Conservation (phyloP, 2,329 filamentous ascomycete species). For the Fusarium albosuccineum region DNA sequence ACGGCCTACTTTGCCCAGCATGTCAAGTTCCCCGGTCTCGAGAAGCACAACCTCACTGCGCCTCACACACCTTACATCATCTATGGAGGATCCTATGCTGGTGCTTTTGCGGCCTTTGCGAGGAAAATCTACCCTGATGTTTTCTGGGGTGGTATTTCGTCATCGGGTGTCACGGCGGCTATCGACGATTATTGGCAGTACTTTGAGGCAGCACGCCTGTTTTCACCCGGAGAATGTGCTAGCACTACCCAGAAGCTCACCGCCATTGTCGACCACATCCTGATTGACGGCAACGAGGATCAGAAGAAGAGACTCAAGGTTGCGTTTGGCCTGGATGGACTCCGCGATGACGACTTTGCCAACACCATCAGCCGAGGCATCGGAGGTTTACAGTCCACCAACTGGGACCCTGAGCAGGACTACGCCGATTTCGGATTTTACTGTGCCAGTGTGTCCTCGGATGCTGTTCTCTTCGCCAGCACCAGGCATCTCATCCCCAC, state of each 20-base stretch:
- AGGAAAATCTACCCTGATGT: constrained; percentile 82
- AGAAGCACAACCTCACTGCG: constrained; percentile 75
- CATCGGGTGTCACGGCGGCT: constrained; percentile 82
- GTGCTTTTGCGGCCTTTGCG: constrained; percentile 81
- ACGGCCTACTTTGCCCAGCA: constrained; percentile 84
- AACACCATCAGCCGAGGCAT: constrained; percentile 57
- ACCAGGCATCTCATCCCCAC: constrained; percentile 52
- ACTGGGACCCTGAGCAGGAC: constrained; percentile 66
- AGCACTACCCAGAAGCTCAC: constrained; percentile 70
- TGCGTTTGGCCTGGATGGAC: constrained; percentile 60
- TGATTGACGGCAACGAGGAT: constrained; percentile 55
- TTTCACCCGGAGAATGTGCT: constrained; percentile 71
- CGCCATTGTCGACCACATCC: constrained; percentile 64
- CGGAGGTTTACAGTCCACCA: constrained; percentile 59
- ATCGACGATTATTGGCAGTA: constrained; percentile 82
- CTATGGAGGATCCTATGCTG: constrained; percentile 88
- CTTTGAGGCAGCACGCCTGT: constrained; percentile 64
- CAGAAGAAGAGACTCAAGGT: constrained; percentile 62
- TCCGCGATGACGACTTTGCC: constrained; percentile 64
- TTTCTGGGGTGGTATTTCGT: constrained; percentile 84
- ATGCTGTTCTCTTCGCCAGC: constrained; percentile 56
- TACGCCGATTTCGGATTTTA: constrained; percentile 59
- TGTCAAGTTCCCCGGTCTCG: constrained; percentile 77
- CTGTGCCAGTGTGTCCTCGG: constrained; percentile 61
- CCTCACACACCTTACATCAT: constrained; percentile 77